Percentiles rank a stretch among this genome's conserved stretches.
These are phyloP conservation scores for Podospora didyma DNA, from an alignment of 495 filamentous ascomycete genomes.

Conservation along the genomic window DNA sequence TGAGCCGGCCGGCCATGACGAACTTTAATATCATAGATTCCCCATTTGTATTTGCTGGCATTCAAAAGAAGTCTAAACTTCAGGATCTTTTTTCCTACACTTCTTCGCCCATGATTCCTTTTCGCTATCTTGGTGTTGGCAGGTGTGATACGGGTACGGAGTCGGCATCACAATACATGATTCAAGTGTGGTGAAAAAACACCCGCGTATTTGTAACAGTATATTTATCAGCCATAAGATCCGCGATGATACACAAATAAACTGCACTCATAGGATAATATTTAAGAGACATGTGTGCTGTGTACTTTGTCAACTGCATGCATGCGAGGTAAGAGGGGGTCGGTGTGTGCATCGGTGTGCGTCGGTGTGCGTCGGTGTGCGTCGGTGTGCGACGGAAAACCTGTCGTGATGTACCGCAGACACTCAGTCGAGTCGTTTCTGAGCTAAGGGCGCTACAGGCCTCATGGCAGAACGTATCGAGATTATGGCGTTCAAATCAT, in stretches of 20 bases:
- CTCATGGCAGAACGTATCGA: too few relatives aligned
- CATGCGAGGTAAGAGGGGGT: too few relatives aligned
- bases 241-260: neutral
- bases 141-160: slow-evolving; percentile 14
- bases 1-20: slow-evolving; percentile 77
- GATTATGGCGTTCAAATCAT: too few relatives aligned
- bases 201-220: neutral
- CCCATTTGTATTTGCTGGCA: slow-evolving; percentile 23
- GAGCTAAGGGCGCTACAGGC: too few relatives aligned
- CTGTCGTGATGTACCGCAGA: too few relatives aligned
- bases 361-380: too few relatives aligned
- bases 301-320: too few relatives aligned
- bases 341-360: too few relatives aligned
- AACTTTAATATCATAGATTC: slow-evolving; percentile 66
- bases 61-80: slow-evolving; percentile 19
- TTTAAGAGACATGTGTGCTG: neutral
- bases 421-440: too few relatives aligned
- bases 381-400: too few relatives aligned
- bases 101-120: neutral
- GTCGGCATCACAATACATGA: slow-evolving; percentile 10
- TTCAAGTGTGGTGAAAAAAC: neutral
- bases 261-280: neutral
- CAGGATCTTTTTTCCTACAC: slow-evolving; percentile 5
- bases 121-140: slow-evolving; percentile 11
- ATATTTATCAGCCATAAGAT: neutral